Percentiles rank a stretch among this genome's conserved stretches.
phyloP scores from a whole-genome alignment of 176 grass and related monocot genomes.

The Aegilops umbellulata region DNA sequence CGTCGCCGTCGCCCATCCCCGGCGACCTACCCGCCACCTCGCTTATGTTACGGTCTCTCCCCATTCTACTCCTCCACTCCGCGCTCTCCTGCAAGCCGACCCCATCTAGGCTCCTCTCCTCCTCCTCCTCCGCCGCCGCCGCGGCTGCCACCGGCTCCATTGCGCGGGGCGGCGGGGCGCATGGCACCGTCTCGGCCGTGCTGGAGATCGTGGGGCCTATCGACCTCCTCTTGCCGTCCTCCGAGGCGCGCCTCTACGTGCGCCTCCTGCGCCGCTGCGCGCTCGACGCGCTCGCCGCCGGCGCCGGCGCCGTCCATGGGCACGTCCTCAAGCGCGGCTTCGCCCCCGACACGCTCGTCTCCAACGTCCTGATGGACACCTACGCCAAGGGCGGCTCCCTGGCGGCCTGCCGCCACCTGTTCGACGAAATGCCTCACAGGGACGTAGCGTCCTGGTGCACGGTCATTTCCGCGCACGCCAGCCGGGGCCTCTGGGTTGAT shows the following conservation, averaged over 20 bases:
- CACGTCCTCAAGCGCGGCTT: constrained; percentile 68
- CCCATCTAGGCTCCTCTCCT: constrained; percentile 42
- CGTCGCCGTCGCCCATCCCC: constrained; percentile 37
- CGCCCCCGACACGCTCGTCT: constrained; percentile 52
- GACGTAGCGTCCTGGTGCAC: constrained; percentile 80
- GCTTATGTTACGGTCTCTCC: constrained; percentile 73
- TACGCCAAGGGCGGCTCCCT: constrained; percentile 67
- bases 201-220: constrained; percentile 75
- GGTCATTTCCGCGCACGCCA: constrained; percentile 58
- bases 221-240: constrained; percentile 55
- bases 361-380: constrained; percentile 76
- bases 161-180: not conserved
- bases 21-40: constrained; percentile 30
- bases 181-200: constrained; percentile 49
- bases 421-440: constrained; percentile 82
- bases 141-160: not conserved
- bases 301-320: constrained; percentile 51
- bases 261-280: constrained; percentile 70
- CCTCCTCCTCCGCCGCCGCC: constrained; percentile 27
- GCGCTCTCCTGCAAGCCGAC: constrained; percentile 43
- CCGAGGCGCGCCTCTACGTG: constrained; percentile 67
- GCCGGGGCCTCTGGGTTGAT: constrained; percentile 40
- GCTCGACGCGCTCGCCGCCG: constrained; percentile 45
- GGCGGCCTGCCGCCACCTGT: constrained; percentile 39
- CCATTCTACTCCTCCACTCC: constrained; percentile 36